These are phyloP conservation scores for Colletotrichum zoysiae DNA, from an alignment of 2,329 filamentous ascomycete genomes.

Conservation along the genomic window DNA sequence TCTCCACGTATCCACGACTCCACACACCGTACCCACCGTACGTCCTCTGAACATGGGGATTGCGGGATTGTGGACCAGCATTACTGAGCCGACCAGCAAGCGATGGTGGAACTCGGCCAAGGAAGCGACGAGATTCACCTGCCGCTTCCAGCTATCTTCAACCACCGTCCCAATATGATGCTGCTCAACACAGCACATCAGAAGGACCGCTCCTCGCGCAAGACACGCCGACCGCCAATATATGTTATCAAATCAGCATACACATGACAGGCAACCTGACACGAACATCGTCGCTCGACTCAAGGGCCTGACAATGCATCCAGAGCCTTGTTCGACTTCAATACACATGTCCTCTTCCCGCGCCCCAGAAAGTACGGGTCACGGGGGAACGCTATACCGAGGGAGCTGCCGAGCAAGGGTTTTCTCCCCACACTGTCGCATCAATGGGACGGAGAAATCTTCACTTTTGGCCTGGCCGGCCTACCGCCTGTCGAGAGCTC, in stretches of 20 bases:
- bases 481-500: conserved; percentile 10
- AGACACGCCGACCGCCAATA: not conserved
- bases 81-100: conserved; percentile 6
- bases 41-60: conserved; percentile 17
- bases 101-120: conserved; percentile 21
- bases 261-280: too few species aligned
- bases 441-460: conserved; percentile 27
- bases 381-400: conserved; percentile 35
- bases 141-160: conserved; percentile 1
- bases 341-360: not conserved
- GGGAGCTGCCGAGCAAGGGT: conserved; percentile 13
- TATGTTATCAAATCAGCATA: not conserved
- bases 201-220: not conserved
- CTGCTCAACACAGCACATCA: not conserved
- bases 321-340: not conserved
- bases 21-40: conserved; percentile 21
- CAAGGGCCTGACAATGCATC: not conserved
- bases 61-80: conserved; percentile 23
- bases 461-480: conserved; percentile 20
- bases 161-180: not conserved
- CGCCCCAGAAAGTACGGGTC: not conserved
- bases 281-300: not conserved
- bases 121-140: conserved; percentile 12
- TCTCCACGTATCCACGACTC: conserved; percentile 38
- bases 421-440: conserved; percentile 19